A percentile compares a stretch with the other conserved stretches of the same genome.
Evolutionary conservation across 2,329 filamentous ascomycete genomes (phyloP).

Genomic region (Emydomyces testavorans): DNA sequence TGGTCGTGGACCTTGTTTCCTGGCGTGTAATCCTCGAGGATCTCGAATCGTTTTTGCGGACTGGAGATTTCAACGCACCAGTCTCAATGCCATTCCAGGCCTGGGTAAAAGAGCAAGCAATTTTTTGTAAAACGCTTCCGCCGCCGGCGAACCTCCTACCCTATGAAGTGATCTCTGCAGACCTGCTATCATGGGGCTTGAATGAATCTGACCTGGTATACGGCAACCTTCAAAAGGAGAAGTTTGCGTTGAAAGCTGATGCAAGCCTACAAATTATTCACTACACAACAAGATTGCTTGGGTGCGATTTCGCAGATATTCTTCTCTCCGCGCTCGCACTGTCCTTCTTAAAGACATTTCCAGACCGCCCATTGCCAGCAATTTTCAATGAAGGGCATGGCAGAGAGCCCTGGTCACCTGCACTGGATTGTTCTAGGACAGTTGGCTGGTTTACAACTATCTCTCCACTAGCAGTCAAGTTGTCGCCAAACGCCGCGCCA

Average conservation of each 20-base stretch:
- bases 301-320: too few species aligned
- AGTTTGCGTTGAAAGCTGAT: too few species aligned
- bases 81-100: slow-evolving; percentile 28
- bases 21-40: slow-evolving; percentile 19
- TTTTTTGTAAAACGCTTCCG: too few species aligned
- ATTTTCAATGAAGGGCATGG: slow-evolving; percentile 22
- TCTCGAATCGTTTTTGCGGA: slow-evolving; percentile 22
- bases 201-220: too few species aligned
- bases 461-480: slow-evolving; percentile 27
- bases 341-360: slow-evolving; percentile 26
- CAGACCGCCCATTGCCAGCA: slow-evolving; percentile 31
- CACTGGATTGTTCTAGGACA: slow-evolving; percentile 37
- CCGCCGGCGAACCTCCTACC: too few species aligned
- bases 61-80: slow-evolving; percentile 21
- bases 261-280: too few species aligned
- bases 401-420: slow-evolving; percentile 29
- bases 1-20: slow-evolving; percentile 19
- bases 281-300: too few species aligned
- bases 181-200: too few species aligned
- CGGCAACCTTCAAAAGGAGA: too few species aligned
- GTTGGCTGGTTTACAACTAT: slow-evolving; percentile 43
- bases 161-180: too few species aligned
- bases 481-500: too few species aligned
- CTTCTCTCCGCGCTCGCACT: neutral
- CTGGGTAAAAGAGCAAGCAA: too few species aligned